Evolutionary conservation across 2,329 filamentous ascomycete genomes (phyloP), one percentile per base, ranked within the genome.

Genomic region (Penicillium sp.): DNA sequence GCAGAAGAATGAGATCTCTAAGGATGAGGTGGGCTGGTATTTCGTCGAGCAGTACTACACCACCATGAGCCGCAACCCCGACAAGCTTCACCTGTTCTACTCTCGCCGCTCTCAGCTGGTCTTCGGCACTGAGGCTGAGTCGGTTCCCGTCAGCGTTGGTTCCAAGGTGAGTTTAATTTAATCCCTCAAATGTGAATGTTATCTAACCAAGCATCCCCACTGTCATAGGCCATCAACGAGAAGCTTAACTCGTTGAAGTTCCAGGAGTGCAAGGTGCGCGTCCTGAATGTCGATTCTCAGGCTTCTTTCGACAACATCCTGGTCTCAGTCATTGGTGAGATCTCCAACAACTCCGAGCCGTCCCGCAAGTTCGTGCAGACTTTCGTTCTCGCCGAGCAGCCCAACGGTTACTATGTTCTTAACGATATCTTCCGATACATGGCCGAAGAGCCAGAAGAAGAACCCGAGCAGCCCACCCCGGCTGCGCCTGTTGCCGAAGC

Each of bases 1-100:
- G 50, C 65, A 72, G 63, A 78, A 78, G 66, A 73, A 70, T 63
- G 74, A 73, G 59, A 83, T 86, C 62, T 81, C 80, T 69, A 97
- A 96, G 82, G 92, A 96, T 75, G 91, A 97, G 81, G 92, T 99
- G 67, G 94, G 92, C 77, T 99, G 94, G 94, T 97, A 93, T 81
- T 99, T 99, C 69, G 94, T 99, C 58, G 93, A 97, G 84, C 92
- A 96, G 78, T 99, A 97, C 83, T 99, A 99, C 81, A 97, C 91
- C 68, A 99, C 92, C 62, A 81, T 99, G 73, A 97, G 93, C 86
- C 93, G 93, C 79, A 90, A 82, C 66, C 93, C 94, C 23, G 92
- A 96, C 74, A 95, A 94, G 79, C 89, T 99, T 70, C 93, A 87
- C 77, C 87, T 97, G 54, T 99, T 97, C 83, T 97, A 97, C 80